Evolutionary conservation across 139 green algal genomes (phyloP).

Genomic region (Micromonas pusilla): DNA sequence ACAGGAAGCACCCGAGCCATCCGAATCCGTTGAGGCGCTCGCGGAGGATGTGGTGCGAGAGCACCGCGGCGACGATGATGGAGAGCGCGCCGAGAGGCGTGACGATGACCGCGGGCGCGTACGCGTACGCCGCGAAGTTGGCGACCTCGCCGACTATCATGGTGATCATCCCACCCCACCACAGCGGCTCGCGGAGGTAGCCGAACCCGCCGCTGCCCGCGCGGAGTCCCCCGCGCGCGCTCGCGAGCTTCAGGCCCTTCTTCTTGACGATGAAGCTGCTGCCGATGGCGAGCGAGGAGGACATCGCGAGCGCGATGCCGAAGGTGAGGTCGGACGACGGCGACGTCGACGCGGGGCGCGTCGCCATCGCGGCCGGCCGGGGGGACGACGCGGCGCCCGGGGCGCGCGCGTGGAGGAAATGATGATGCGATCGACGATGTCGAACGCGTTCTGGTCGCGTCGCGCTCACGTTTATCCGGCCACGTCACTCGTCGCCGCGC

Average conservation of each 20-base stretch:
- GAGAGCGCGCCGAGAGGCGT: conserved; percentile 82
- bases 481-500: neutral
- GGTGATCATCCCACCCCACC: conserved; percentile 85
- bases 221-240: neutral
- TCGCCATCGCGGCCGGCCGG: neutral
- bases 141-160: conserved; percentile 88
- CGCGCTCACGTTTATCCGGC: neutral
- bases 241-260: conserved; percentile 75
- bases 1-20: conserved; percentile 85
- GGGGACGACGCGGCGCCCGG: neutral
- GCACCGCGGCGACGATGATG: conserved; percentile 86
- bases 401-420: too few species aligned
- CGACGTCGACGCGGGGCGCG: too few species aligned
- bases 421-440: too few species aligned
- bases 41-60: conserved; percentile 83
- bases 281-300: conserved; percentile 84
- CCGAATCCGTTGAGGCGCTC: conserved; percentile 90
- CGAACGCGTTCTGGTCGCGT: neutral
- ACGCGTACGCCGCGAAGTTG: conserved; percentile 97
- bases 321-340: conserved; percentile 57
- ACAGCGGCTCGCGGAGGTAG: conserved; percentile 87
- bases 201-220: conserved; percentile 87
- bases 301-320: conserved; percentile 74
- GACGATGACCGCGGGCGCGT: conserved; percentile 90
- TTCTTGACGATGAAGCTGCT: conserved; percentile 98